phyloP scores from a whole-genome alignment of 2,329 filamentous ascomycete species.

The Hymenoscyphus repandus region DNA sequence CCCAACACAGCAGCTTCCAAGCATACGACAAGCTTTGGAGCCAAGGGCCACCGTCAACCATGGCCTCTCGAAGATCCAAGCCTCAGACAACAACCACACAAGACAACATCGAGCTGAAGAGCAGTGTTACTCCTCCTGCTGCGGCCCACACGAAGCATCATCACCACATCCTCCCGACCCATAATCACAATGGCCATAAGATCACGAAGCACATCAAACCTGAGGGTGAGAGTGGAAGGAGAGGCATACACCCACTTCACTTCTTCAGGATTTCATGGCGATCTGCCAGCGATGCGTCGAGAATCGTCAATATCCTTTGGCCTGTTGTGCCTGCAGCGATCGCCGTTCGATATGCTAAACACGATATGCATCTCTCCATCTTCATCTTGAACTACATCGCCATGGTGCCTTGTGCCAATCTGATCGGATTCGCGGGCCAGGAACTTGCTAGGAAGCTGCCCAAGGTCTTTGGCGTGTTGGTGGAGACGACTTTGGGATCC shows the following conservation, averaged over 20 bases:
- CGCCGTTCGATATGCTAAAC: slow-evolving; percentile 50
- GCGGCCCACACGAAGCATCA: neutral
- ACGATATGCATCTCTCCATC: slow-evolving; percentile 54
- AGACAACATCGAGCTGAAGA: neutral
- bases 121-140: neutral
- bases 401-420: slow-evolving; percentile 72
- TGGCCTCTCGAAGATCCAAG: slow-evolving; percentile 2
- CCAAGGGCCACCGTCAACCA: neutral
- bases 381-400: slow-evolving; percentile 70
- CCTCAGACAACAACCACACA: neutral
- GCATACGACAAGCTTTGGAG: neutral
- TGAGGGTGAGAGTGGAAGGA: slow-evolving; percentile 64
- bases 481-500: slow-evolving; percentile 63
- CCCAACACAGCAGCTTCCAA: neutral
- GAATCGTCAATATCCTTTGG: slow-evolving; percentile 66
- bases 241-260: slow-evolving; percentile 57
- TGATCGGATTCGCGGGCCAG: slow-evolving; percentile 69
- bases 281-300: slow-evolving; percentile 59
- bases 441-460: slow-evolving; percentile 70
- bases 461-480: slow-evolving; percentile 62
- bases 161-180: slow-evolving; percentile 1
- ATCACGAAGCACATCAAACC: slow-evolving; percentile 36
- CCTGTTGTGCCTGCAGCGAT: slow-evolving; percentile 69
- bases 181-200: slow-evolving; percentile 24
- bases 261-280: slow-evolving; percentile 60